These are phyloP conservation scores for Gryganskiella cystojenkinii DNA, from an alignment of 192 early-diverging fungal species.

Conservation along the genomic window DNA sequence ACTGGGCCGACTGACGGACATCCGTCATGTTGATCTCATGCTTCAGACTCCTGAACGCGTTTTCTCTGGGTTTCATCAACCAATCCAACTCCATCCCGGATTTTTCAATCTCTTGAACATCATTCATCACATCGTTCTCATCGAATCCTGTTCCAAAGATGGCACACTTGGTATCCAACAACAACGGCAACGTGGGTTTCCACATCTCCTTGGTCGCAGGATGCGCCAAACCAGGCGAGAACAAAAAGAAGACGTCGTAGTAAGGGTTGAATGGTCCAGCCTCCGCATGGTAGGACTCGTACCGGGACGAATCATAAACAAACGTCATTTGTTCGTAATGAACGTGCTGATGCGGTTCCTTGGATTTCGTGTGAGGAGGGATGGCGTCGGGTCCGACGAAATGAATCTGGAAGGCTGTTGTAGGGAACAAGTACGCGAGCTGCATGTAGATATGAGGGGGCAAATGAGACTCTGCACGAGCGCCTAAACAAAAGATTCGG, in stretches of 20 bases:
- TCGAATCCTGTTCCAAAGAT: slow-evolving; percentile 85
- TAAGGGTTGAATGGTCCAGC: slow-evolving; percentile 80
- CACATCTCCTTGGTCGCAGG: slow-evolving; percentile 67
- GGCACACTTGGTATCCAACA: slow-evolving; percentile 81
- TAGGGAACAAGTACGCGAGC: slow-evolving; percentile 76
- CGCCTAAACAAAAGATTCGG: slow-evolving; percentile 76
- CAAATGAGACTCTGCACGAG: slow-evolving; percentile 78
- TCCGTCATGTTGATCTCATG: slow-evolving; percentile 78
- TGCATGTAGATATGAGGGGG: slow-evolving; percentile 83
- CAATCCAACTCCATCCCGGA: slow-evolving; percentile 71
- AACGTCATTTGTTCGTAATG: slow-evolving; percentile 72
- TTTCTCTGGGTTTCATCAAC: slow-evolving; percentile 74
- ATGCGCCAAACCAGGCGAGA: slow-evolving; percentile 80
- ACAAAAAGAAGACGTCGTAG: slow-evolving; percentile 81
- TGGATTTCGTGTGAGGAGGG: slow-evolving; percentile 50
- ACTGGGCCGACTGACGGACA: slow-evolving; percentile 74
- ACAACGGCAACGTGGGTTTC: slow-evolving; percentile 71
- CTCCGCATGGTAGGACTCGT: slow-evolving; percentile 69
- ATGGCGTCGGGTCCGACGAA: slow-evolving; percentile 85
- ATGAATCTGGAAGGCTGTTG: slow-evolving; percentile 78
- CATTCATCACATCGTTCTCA: slow-evolving; percentile 69
- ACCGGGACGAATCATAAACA: slow-evolving; percentile 73
- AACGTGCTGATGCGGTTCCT: slow-evolving; percentile 36
- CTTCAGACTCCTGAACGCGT: slow-evolving; percentile 76
- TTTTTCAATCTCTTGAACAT: slow-evolving; percentile 59